Conservation (phyloP, 192 early-diverging fungal genomes). For the Entomortierella lignicola region DNA sequence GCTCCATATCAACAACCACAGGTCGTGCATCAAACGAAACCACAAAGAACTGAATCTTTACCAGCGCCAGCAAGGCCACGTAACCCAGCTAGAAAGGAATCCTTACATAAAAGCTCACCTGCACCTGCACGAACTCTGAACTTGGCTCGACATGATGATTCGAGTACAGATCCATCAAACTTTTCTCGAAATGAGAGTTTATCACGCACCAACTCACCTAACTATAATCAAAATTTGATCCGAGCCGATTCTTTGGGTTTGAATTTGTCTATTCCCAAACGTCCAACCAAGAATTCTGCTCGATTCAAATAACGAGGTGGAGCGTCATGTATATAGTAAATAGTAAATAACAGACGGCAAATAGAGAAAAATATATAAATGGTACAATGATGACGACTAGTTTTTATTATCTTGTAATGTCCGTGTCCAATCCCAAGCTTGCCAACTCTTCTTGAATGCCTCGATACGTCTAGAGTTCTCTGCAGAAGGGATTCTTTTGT, state of each 20-base stretch:
- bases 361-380: not conserved
- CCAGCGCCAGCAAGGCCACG: not conserved
- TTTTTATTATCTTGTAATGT: constrained; percentile 56
- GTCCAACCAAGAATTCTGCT: not conserved
- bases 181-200: not conserved
- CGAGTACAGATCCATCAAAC: not conserved
- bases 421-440: constrained; percentile 88
- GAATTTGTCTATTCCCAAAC: not conserved
- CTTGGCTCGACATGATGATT: not conserved
- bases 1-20: not conserved
- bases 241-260: not conserved
- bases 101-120: not conserved
- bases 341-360: not conserved
- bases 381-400: not conserved
- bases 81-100: not conserved
- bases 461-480: constrained; percentile 63
- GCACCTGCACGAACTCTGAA: not conserved
- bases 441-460: no score
- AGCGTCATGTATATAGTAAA: no score
- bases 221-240: not conserved
- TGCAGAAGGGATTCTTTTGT: constrained; percentile 76
- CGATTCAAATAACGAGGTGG: not conserved
- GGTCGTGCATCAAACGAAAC: not conserved
- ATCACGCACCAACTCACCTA: not conserved
- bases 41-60: not conserved